These are phyloP conservation scores for Dactylellina cionopaga DNA, from an alignment of 2,329 filamentous ascomycete species.

Conservation along the genomic window DNA sequence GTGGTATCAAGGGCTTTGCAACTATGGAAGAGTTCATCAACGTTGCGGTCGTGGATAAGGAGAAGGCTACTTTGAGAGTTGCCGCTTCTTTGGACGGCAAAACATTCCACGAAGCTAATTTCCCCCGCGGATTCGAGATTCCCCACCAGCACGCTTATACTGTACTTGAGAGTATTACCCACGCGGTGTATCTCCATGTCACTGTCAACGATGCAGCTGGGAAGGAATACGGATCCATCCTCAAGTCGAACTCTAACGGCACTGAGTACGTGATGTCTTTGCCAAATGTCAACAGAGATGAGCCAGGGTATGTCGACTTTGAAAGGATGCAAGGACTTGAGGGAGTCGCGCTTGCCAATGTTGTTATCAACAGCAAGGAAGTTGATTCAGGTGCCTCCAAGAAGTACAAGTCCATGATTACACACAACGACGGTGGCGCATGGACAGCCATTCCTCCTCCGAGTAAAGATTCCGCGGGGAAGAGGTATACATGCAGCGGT, in stretches of 20 bases:
- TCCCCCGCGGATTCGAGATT: conserved; percentile 85
- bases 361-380: conserved; percentile 78
- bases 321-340: conserved; percentile 94
- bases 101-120: conserved; percentile 82
- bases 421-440: conserved; percentile 92
- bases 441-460: conserved; percentile 84
- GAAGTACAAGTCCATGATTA: conserved; percentile 87
- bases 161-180: conserved; percentile 91
- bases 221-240: conserved; percentile 81
- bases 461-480: conserved; percentile 73
- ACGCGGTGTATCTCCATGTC: conserved; percentile 93
- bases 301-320: conserved; percentile 84
- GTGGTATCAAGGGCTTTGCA: conserved; percentile 83
- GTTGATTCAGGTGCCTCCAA: conserved; percentile 74
- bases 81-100: conserved; percentile 86
- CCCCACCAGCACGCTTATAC: conserved; percentile 85
- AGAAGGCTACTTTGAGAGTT: conserved; percentile 75
- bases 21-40: conserved; percentile 98
- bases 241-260: conserved; percentile 98
- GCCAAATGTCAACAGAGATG: conserved; percentile 81
- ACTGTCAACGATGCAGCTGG: conserved; percentile 75
- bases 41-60: conserved; percentile 76
- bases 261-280: conserved; percentile 92
- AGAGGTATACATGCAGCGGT: conserved; percentile 74
- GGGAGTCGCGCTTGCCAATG: conserved; percentile 86